phyloP scores from a whole-genome alignment of 1,139 yeast genomes.

The Kodamaea derodonti region DNA sequence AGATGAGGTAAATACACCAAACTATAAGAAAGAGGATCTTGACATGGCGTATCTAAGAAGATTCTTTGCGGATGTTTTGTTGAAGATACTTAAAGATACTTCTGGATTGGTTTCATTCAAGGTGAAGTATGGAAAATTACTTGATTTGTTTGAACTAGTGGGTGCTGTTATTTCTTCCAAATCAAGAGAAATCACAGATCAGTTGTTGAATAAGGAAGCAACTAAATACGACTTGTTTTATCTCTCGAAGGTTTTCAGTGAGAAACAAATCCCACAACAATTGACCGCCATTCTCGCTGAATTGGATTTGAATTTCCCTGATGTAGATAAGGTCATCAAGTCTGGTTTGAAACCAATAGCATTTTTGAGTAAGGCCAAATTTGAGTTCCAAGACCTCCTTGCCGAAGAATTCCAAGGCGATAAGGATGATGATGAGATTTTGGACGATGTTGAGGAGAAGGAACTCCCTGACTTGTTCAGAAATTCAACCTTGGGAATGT shows the following conservation, averaged over 20 bases:
- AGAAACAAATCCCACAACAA: conserved; percentile 57
- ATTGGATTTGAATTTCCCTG: conserved; percentile 70
- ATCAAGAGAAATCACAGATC: conserved; percentile 40
- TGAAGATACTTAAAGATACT: conserved; percentile 57
- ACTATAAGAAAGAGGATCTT: conserved; percentile 53
- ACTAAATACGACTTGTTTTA: conserved; percentile 56
- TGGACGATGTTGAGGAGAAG: conserved; percentile 56
- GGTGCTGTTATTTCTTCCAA: conserved; percentile 41
- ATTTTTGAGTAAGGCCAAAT: conserved; percentile 57
- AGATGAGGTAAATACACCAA: conserved; percentile 38
- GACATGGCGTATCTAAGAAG: conserved; percentile 72
- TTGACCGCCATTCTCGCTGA: conserved; percentile 58
- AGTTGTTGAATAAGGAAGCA: conserved; percentile 44
- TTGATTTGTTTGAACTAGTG: conserved; percentile 54
- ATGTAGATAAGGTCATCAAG: conserved; percentile 54
- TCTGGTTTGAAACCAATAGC: conserved; percentile 59
- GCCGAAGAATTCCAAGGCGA: conserved; percentile 44
- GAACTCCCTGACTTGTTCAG: conserved; percentile 81
- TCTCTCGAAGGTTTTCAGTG: conserved; percentile 61
- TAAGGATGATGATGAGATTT: conserved; percentile 50
- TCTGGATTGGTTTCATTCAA: conserved; percentile 15
- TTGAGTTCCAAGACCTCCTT: conserved; percentile 55
- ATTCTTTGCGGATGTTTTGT: conserved; percentile 67
- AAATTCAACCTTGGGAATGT: conserved; percentile 92
- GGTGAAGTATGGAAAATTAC: conserved; percentile 50